phyloP scores from a whole-genome alignment of 352 stramenopile species.

The Discostella stelligera region DNA sequence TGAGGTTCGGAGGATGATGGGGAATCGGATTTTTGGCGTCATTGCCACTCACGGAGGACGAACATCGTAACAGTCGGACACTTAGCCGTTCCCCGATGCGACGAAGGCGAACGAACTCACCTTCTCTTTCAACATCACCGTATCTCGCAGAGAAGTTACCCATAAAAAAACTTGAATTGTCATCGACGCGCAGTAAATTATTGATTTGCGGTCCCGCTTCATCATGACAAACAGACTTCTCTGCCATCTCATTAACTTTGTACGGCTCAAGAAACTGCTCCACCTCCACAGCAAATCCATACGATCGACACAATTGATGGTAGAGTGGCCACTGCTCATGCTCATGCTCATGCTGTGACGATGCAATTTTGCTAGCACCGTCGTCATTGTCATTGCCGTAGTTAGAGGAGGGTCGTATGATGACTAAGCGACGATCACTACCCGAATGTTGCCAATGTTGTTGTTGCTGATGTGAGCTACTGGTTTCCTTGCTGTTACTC shows the following conservation, averaged over 20 bases:
- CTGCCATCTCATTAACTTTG: not conserved
- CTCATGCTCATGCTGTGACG: not conserved
- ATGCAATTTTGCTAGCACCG: not conserved
- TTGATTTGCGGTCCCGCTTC: conserved; percentile 8
- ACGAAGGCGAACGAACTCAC: not conserved
- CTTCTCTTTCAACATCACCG: not conserved
- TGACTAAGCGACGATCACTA: conserved; percentile 11
- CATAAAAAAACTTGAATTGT: not conserved
- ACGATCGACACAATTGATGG: conserved; percentile 15
- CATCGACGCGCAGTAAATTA: conserved; percentile 10
- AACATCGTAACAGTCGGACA: conserved; percentile 2
- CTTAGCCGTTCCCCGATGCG: conserved; percentile 13
- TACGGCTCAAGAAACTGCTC: conserved; percentile 4
- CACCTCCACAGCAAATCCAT: conserved; percentile 33
- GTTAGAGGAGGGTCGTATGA: conserved; percentile 1
- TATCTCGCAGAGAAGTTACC: not conserved
- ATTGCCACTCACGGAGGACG: not conserved
- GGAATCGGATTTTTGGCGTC: too few species aligned
- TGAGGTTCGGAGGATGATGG: conserved; percentile 5
- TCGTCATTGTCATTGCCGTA: not conserved
- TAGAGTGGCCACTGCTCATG: conserved; percentile 24
- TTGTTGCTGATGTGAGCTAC: not conserved
- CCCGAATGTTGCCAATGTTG: not conserved
- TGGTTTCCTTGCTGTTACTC: not conserved
- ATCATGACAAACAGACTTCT: not conserved